Base-by-base conservation (phyloP, 139 green algal genomes). In the Picochlorum sp. region DNA sequence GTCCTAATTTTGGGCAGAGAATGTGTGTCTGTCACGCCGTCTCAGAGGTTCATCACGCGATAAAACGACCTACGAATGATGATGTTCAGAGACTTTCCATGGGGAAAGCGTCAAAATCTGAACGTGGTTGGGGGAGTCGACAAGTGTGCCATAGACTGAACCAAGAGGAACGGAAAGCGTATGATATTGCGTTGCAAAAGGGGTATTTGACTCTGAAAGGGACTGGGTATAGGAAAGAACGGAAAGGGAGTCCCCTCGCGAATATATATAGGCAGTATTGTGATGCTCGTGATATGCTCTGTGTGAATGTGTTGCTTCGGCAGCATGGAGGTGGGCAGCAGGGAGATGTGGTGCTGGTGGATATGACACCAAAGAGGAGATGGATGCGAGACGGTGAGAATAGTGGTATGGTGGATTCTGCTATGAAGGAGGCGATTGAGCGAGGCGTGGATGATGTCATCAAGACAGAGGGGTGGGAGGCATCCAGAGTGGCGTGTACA, bases 231-330 rank as follows among this genome's bases (percentile, higher is more conserved):
- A 74, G 84, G 2, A 70, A 72, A n/a, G 80, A 81, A 23, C 68
- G 84, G 23, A 85, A 85, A 58, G 84, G 84, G 44, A 74, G 75
- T 58, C 84, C 84, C 2, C 66, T 89, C 30, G 75, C 82, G 28
- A 90, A 90, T 61, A 79, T 78, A 14, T 82, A 60, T 24, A 71
- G 77, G 8, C 79, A 89, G 67, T 85, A 79, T 74, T 85, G 75
- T 66, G 84, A 90, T 65, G 82, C 84, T 2, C 65, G 66, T 26
- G 74, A 8, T 1, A 28, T 23, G 28, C 26, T 76, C 3, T 85
- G 74, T 21, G 63, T 90, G 14, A 64, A 89, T 34, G 64, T 90
- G 32, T 73, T 85, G 66, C 81, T 88, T 58, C 73, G 57, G n/a
- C 84, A 89, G 61, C 34, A 41, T 41, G 34, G 34, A 23, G 21